These are phyloP conservation scores for Mycothermus thermophilus DNA, from an alignment of 495 filamentous ascomycete genomes.

Conservation along the genomic window DNA sequence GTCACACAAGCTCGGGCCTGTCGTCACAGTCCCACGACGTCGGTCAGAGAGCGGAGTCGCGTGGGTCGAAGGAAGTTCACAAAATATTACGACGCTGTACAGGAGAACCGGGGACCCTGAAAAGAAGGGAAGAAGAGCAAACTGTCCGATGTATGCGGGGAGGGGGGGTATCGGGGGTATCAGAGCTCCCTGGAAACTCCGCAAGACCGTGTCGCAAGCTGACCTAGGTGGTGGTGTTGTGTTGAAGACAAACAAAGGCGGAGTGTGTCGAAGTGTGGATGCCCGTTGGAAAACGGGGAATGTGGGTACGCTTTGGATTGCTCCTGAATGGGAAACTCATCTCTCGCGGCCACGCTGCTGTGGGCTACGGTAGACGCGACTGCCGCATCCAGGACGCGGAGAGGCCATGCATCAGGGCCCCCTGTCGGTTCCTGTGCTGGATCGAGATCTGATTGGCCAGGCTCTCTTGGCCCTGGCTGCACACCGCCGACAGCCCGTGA, in stretches of 20 bases:
- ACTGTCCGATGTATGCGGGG: no score
- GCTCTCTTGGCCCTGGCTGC: not conserved
- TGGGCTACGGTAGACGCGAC: constrained; percentile 7
- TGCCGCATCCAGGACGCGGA: constrained; percentile 10
- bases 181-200: not conserved
- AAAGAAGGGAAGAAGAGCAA: not conserved
- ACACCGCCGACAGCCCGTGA: not conserved
- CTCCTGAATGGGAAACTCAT: constrained; percentile 1
- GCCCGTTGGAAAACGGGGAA: no score
- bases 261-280: no score
- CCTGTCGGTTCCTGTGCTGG: not conserved
- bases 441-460: constrained; percentile 4
- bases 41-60: not conserved
- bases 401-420: constrained; percentile 11
- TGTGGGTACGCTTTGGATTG: not conserved
- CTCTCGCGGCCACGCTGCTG: not conserved
- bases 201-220: constrained; percentile 1
- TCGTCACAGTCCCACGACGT: not conserved
- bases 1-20: no score
- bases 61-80: no score
- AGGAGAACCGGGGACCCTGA: not conserved
- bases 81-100: constrained; percentile 4
- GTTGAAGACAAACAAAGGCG: no score
- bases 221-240: not conserved
- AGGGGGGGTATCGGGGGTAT: constrained; percentile 7